Percentiles rank a stretch among this genome's conserved stretches.
phyloP scores from a whole-genome alignment of 176 grass and related monocot species.

The Elymus sibiricus region DNA sequence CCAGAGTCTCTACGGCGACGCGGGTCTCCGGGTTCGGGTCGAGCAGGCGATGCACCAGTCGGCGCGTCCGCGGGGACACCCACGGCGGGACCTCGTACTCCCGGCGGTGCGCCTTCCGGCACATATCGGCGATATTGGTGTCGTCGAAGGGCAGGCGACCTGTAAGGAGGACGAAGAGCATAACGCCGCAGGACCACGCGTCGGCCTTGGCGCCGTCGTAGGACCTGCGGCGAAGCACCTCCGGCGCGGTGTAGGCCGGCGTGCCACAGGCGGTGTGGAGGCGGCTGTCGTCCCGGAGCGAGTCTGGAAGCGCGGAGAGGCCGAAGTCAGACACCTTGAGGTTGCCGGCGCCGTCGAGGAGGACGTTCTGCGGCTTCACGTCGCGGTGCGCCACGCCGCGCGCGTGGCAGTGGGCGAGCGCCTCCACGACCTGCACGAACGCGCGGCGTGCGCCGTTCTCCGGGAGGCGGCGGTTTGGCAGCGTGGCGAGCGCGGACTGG shows the following conservation, averaged over 20 bases:
- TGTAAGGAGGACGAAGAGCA: too few relatives aligned
- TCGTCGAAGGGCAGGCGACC: too few relatives aligned
- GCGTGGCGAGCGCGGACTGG: constrained; percentile 29
- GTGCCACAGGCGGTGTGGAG: constrained; percentile 74
- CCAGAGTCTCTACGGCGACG: too few relatives aligned
- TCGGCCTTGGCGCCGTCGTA: constrained; percentile 14
- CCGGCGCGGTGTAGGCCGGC: constrained; percentile 65
- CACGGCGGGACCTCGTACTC: too few relatives aligned
- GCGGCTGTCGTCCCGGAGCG: constrained; percentile 26
- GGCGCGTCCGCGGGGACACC: too few relatives aligned
- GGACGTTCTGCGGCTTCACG: constrained; percentile 82
- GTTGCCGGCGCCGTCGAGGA: constrained; percentile 43
- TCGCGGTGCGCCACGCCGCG: constrained; percentile 65
- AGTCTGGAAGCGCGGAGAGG: constrained; percentile 43
- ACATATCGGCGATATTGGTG: too few relatives aligned
- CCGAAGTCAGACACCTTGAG: too few relatives aligned
- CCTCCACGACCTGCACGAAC: constrained; percentile 61
- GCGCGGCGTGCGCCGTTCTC: constrained; percentile 44
- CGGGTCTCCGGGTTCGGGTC: too few relatives aligned
- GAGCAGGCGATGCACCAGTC: too few relatives aligned
- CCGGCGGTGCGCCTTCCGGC: too few relatives aligned
- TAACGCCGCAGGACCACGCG: too few relatives aligned
- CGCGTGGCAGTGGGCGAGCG: constrained; percentile 62
- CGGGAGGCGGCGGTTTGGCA: constrained; percentile 30
- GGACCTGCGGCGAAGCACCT: constrained; percentile 53